Base-by-base conservation (phyloP, 2,329 filamentous ascomycete species). In the Curvularia spicifera region DNA sequence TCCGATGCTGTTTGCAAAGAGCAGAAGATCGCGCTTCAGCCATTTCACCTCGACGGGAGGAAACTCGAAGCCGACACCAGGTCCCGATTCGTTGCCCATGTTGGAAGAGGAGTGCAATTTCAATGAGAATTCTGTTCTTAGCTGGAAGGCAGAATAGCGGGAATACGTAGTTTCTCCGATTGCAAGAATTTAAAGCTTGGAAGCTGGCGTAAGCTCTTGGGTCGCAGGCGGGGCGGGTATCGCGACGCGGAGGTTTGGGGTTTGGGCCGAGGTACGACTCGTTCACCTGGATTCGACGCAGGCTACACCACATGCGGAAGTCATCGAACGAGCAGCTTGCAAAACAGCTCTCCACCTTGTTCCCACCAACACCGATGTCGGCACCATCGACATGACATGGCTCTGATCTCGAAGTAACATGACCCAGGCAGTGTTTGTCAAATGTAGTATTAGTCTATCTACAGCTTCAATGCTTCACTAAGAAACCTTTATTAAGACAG, bases 1-100 rank as follows among this genome's bases (percentile, higher is more conserved):
- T 56, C 93, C 93, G 76, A 97, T 94, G 80, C 89, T 94, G 78
- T 90, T 89, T 68, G 93, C 93, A 77, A 97, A 97, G 61, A 98
- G 87, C 61, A 97, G 83, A 35, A 89, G 87, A 82, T 97, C 93
- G 66, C 93, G 87, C 85, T 93, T 93, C 70, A 91, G 79, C 93
- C 93, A 97, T 69, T 89, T 85, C 10, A 96, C 91, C 73, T 89
- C 85, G 71, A 86, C 81, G 47, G 85, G 78, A 57, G 91, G 91
- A 76, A 90, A 96, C 78, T 95, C 86, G 79, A 93, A 93, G 71
- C 92, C 91, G 74, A 80, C 83, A 68, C 85, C 85, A 47, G 85
- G 84, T 53, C 74, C 72, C 47, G 65, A 56, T 64, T 71, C 64
- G 48, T 69, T 68, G 61, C 70, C 69, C 74, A 77, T 77, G 22